Percentiles rank a stretch among this genome's conserved stretches.
Conservation (phyloP, 257 asterid species). For the Cynanchum wilfordii region DNA sequence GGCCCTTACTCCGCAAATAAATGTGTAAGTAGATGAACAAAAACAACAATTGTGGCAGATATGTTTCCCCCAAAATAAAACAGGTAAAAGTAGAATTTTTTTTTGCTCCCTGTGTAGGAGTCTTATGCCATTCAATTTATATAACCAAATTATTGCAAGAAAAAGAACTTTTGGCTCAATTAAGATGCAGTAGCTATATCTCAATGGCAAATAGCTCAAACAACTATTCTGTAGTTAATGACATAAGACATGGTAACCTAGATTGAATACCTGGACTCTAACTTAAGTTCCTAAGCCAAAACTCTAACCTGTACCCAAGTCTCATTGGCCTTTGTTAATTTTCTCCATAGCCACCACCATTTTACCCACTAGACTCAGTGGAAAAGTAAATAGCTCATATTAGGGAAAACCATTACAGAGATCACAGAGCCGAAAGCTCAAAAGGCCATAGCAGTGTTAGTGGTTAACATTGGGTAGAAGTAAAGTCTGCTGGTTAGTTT, state of each 20-base stretch:
- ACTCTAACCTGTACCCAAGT: no score
- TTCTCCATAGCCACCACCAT: no score
- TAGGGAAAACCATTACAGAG: neutral
- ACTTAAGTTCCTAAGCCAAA: no score
- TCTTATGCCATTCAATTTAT: neutral
- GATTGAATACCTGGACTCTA: no score
- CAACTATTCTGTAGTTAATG: no score
- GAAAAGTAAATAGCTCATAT: neutral
- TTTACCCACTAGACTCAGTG: neutral
- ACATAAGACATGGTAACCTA: no score
- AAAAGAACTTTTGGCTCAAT: neutral
- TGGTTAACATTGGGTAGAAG: neutral
- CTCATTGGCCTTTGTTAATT: no score
- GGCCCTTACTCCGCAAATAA: neutral
- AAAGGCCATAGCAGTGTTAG: neutral
- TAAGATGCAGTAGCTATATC: neutral
- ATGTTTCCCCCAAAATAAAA: neutral
- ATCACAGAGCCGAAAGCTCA: neutral
- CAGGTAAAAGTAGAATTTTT: neutral
- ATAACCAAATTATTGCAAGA: neutral
- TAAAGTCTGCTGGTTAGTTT: neutral
- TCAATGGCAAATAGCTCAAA: neutral
- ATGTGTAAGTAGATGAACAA: neutral
- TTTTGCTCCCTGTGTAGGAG: neutral
- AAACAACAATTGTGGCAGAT: neutral